phyloP scores from a whole-genome alignment of 83 land plant genomes.

The Thuja plicata region DNA sequence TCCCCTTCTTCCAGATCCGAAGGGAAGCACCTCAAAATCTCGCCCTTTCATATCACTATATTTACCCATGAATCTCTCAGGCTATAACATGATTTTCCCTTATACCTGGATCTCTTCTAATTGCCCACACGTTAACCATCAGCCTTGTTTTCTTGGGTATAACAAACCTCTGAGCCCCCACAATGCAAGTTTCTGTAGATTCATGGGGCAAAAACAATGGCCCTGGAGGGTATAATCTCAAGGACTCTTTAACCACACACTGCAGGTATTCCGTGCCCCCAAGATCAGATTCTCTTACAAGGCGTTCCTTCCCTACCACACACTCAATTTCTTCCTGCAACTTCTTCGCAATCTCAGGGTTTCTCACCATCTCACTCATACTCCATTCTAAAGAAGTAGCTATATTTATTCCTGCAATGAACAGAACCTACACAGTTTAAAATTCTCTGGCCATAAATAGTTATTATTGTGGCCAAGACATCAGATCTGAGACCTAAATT shows the following conservation, averaged over 20 bases:
- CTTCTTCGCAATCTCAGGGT: background rate
- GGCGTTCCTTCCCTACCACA: background rate
- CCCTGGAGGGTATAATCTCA: background rate
- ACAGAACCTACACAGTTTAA: background rate
- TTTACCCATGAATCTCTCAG: conserved; percentile 17
- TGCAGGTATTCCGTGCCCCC: background rate
- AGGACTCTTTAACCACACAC: background rate
- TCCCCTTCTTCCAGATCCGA: background rate
- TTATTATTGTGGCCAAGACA: no score
- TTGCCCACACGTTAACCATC: conserved; percentile 19
- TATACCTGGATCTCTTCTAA: conserved; percentile 13
- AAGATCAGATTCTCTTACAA: background rate
- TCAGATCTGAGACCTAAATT: no score
- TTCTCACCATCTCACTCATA: background rate
- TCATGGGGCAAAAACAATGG: background rate
- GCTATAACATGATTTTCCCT: conserved; percentile 23
- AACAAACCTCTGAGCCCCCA: background rate
- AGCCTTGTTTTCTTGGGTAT: background rate
- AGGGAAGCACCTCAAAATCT: background rate
- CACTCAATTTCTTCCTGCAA: background rate
- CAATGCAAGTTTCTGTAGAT: background rate
- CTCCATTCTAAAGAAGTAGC: background rate
- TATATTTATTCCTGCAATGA: background rate
- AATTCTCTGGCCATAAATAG: no score
- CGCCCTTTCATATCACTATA: conserved; percentile 3